A percentile compares a stretch with the other conserved stretches of the same genome.
Evolutionary conservation across 2,329 filamentous ascomycete species (phyloP).

Genomic region (Cordyceps fumosorosea): DNA sequence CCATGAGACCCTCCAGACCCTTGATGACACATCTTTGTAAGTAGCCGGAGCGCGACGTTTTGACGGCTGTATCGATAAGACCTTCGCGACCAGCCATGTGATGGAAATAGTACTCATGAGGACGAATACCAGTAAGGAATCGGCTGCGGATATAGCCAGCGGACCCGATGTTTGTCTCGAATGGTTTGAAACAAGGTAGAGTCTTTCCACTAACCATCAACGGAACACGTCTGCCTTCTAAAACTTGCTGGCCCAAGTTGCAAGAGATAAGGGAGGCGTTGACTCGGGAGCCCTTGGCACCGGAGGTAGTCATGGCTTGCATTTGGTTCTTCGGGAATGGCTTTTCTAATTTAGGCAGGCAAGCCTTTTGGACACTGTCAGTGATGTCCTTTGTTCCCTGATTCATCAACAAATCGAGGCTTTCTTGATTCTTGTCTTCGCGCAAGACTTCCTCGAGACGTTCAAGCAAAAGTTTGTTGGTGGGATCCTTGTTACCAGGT

Average conservation of each 20-base stretch:
- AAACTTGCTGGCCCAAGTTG: slow-evolving; percentile 91
- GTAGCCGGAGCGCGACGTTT: slow-evolving; percentile 95
- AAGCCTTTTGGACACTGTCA: slow-evolving; percentile 67
- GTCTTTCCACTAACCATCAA: slow-evolving; percentile 98
- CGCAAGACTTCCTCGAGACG: slow-evolving; percentile 85
- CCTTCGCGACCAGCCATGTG: slow-evolving; percentile 98
- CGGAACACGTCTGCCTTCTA: slow-evolving; percentile 91
- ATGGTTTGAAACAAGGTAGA: slow-evolving; percentile 86
- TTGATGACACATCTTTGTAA: slow-evolving; percentile 96
- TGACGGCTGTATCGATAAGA: slow-evolving; percentile 97
- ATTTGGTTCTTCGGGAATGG: slow-evolving; percentile 96
- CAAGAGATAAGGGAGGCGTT: slow-evolving; percentile 98
- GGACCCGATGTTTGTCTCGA: slow-evolving; percentile 80
- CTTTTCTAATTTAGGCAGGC: slow-evolving; percentile 78
- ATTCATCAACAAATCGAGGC: slow-evolving; percentile 84
- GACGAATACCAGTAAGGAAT: slow-evolving; percentile 95
- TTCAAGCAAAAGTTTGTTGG: slow-evolving; percentile 64
- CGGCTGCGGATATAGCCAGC: slow-evolving; percentile 92
- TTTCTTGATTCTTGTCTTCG: slow-evolving; percentile 84
- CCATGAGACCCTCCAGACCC: slow-evolving; percentile 90
- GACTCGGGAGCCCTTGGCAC: slow-evolving; percentile 86
- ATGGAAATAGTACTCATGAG: slow-evolving; percentile 99
- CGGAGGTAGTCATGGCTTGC: slow-evolving; percentile 97
- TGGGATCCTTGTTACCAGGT: slow-evolving; percentile 54
- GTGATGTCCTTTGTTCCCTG: slow-evolving; percentile 63